Conservation (phyloP, 129 eudicot genomes). For the Glebionis coronaria region DNA sequence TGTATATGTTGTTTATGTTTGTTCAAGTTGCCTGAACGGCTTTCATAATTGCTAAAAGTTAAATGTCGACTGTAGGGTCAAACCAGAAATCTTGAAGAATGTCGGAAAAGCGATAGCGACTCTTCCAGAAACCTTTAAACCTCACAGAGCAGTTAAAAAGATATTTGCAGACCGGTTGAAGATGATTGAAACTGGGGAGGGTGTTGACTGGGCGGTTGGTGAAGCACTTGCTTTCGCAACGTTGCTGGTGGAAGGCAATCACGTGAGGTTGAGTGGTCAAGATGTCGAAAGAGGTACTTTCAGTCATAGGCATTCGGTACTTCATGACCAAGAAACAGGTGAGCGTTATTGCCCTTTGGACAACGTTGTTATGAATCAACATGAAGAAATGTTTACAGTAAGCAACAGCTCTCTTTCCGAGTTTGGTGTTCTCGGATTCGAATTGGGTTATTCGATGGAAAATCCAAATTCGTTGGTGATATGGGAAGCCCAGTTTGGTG, state of each 20-base stretch:
- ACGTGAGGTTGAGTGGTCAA: conserved; percentile 93
- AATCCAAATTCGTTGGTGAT: conserved; percentile 87
- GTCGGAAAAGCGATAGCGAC: conserved; percentile 81
- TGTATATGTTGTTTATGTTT: neutral
- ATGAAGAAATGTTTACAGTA: conserved; percentile 90
- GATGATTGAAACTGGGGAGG: conserved; percentile 46
- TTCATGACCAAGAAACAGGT: conserved; percentile 96
- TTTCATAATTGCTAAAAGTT: neutral
- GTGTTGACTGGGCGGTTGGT: conserved; percentile 95
- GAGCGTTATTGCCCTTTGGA: conserved; percentile 84
- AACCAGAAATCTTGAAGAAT: conserved; percentile 84
- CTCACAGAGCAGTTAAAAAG: conserved; percentile 89
- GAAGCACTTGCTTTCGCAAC: conserved; percentile 99
- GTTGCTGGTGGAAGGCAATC: conserved; percentile 88
- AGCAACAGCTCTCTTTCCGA: conserved; percentile 99
- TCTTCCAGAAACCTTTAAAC: conserved; percentile 75
- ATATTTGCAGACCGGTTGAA: conserved; percentile 76
- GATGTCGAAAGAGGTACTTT: conserved; percentile 98
- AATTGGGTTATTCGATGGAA: conserved; percentile 98
- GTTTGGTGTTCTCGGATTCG: conserved; percentile 95
- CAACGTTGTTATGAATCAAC: conserved; percentile 65
- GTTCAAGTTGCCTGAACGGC: neutral
- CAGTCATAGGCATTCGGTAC: conserved; percentile 85
- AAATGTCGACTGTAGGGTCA: conserved; percentile 52
- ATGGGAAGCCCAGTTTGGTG: conserved; percentile 99